Base-by-base conservation (phyloP, 768 basidiomycete species). In the Termitomyces sp. region DNA sequence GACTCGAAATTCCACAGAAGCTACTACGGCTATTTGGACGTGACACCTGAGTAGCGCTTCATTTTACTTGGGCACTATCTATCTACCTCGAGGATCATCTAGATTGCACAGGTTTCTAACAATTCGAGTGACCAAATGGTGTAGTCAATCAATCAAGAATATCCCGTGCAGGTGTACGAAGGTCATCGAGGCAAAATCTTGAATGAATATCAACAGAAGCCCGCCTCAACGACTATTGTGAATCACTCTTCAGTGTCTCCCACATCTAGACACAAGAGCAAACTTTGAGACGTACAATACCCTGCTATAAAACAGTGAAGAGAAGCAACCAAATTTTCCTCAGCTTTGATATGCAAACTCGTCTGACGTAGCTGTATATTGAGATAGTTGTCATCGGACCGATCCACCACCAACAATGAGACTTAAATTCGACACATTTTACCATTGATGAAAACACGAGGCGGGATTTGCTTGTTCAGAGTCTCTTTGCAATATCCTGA, bases 1-100 rank as follows among this genome's bases (percentile, higher is more conserved):
- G 55, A 45, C 31, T 51, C 17, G 55, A 56, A n/a, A 45, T 56
- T 38, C 55, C 55, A 46, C 40, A 57, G 7, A 57, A 23, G 30
- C 31, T 57, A 28, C 15, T 56, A 42, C 49, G 50, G 19, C 41
- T 56, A 30, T 56, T 56, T 23, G 38, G 43, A 44, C 40, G 50
- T 26, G 44, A 33, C 23, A 19, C 28, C 10, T 42, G 26, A 50
- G 17, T n/a, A 17, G 17, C 5, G 17, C 17, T 15, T 3, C 44
- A 11, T 45, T 7, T 50, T 10, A 28, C 6, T 12, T 21, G 14
- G 10, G 12, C 33, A 23, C 3, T 35, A 31, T 7, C 6, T 19
- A 14, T 35, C 2, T 5, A 33, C 11, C 9, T 11, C 10, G 33
- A 33, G 9, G 12, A 35, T 15, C 48, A 5, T 26, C 8, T 12